These are phyloP conservation scores for Diaporthe aspalathi DNA, from an alignment of 2,329 filamentous ascomycete genomes.

Conservation along the genomic window DNA sequence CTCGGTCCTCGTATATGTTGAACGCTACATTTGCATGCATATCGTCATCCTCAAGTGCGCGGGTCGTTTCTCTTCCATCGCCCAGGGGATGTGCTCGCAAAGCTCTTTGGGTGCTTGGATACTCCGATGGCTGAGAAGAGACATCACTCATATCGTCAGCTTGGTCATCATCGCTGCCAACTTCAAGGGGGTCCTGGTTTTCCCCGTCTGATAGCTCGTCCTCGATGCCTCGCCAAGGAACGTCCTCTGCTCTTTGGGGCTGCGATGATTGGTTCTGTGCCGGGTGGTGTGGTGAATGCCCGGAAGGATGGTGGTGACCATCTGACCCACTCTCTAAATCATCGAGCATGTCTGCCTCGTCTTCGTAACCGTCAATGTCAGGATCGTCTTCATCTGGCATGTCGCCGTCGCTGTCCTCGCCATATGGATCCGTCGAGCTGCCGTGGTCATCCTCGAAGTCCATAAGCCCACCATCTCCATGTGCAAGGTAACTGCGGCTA, in stretches of 20 bases:
- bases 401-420: slow-evolving; percentile 47
- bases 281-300: slow-evolving; percentile 44
- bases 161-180: slow-evolving; percentile 42
- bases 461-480: slow-evolving; percentile 46
- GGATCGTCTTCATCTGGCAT: slow-evolving; percentile 31
- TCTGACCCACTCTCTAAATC: slow-evolving; percentile 49
- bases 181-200: slow-evolving; percentile 58
- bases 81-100: slow-evolving; percentile 47
- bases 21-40: slow-evolving; percentile 30
- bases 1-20: slow-evolving; percentile 37
- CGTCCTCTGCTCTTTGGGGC: slow-evolving; percentile 59
- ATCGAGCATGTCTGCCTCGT: slow-evolving; percentile 38
- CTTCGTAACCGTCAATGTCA: slow-evolving; percentile 19
- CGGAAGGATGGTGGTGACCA: slow-evolving; percentile 37
- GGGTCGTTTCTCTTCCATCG: slow-evolving; percentile 36
- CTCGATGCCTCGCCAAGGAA: slow-evolving; percentile 68
- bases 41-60: slow-evolving; percentile 37
- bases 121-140: slow-evolving; percentile 67
- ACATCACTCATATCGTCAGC: slow-evolving; percentile 51
- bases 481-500: slow-evolving; percentile 30
- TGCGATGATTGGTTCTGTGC: slow-evolving; percentile 43
- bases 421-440: slow-evolving; percentile 44
- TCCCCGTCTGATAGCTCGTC: slow-evolving; percentile 62
- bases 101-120: slow-evolving; percentile 62
- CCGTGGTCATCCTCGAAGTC: slow-evolving; percentile 45